Evolutionary conservation across 345 rosid species (phyloP).

Genomic region (Hevea brasiliensis): DNA sequence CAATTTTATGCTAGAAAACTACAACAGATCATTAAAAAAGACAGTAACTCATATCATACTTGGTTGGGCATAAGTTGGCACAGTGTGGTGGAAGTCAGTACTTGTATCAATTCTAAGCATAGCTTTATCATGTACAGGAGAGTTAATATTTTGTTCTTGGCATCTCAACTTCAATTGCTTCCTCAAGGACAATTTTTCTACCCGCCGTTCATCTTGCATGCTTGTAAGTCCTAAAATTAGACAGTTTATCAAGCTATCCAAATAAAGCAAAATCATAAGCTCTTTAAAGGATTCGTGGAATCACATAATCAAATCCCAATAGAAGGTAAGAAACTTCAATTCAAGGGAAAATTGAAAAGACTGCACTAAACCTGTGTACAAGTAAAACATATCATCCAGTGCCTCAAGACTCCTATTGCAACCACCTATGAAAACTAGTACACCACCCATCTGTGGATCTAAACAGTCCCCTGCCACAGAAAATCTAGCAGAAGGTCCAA

Average conservation of each 20-base stretch:
- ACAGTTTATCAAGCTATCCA: constrained; percentile 18
- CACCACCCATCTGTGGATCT: constrained; percentile 76
- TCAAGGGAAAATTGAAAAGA: constrained; percentile 14
- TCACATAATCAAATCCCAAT: constrained; percentile 11
- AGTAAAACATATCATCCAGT: constrained; percentile 83
- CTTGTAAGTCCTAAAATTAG: constrained; percentile 55
- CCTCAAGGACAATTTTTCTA: constrained; percentile 75
- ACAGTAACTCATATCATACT: constrained; percentile 35
- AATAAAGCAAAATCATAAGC: background rate
- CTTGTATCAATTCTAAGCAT: constrained; percentile 45
- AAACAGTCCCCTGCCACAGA: constrained; percentile 88
- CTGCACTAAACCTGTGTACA: constrained; percentile 69
- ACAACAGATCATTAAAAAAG: background rate
- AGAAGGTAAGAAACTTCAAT: background rate
- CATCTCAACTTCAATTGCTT: constrained; percentile 91
- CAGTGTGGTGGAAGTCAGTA: constrained; percentile 46
- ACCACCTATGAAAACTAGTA: constrained; percentile 83
- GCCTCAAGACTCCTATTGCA: constrained; percentile 96
- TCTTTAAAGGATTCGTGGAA: background rate
- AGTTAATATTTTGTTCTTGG: constrained; percentile 66
- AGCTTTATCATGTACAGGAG: constrained; percentile 50
- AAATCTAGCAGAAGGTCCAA: constrained; percentile 94
- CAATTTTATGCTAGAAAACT: background rate
- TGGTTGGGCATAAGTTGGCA: constrained; percentile 46
- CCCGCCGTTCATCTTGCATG: constrained; percentile 47